A percentile compares a stretch with the other conserved stretches of the same genome.
Conservation (phyloP, 345 rosid species). For the Murraya koenigii region DNA sequence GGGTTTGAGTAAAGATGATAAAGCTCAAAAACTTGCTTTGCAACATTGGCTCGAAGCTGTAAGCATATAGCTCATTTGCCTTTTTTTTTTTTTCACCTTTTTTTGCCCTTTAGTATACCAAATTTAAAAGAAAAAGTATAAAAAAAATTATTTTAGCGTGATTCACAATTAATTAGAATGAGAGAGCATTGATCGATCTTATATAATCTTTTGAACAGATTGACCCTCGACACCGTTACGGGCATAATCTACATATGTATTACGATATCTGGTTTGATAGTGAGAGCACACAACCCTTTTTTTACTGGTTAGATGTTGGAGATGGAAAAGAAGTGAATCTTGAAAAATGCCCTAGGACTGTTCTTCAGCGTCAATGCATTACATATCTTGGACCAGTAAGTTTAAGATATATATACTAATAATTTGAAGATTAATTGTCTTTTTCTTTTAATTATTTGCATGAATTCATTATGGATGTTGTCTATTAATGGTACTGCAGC, state of each 20-base stretch:
- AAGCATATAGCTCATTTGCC: constrained; percentile 24
- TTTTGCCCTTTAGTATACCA: no score
- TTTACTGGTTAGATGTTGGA: constrained; percentile 81
- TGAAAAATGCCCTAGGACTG: constrained; percentile 42
- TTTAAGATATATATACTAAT: not conserved
- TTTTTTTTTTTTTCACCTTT: not conserved
- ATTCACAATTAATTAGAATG: no score
- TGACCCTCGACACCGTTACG: constrained; percentile 69
- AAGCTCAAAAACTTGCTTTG: constrained; percentile 82
- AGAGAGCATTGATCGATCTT: no score
- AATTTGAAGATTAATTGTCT: not conserved
- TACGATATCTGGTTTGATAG: constrained; percentile 57
- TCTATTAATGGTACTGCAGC: constrained; percentile 26
- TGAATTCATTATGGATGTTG: no score
- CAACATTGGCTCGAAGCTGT: constrained; percentile 99
- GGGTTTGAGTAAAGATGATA: constrained; percentile 80
- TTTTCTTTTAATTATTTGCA: not conserved
- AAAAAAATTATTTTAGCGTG: no score
- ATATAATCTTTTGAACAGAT: constrained; percentile 32
- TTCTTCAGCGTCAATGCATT: constrained; percentile 54
- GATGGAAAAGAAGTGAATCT: constrained; percentile 51
- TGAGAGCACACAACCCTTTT: constrained; percentile 61
- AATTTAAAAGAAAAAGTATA: no score
- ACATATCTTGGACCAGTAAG: constrained; percentile 66
- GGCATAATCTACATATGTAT: constrained; percentile 65